phyloP scores from a whole-genome alignment of 192 early-diverging fungal species.

The Piromyces finnis region DNA sequence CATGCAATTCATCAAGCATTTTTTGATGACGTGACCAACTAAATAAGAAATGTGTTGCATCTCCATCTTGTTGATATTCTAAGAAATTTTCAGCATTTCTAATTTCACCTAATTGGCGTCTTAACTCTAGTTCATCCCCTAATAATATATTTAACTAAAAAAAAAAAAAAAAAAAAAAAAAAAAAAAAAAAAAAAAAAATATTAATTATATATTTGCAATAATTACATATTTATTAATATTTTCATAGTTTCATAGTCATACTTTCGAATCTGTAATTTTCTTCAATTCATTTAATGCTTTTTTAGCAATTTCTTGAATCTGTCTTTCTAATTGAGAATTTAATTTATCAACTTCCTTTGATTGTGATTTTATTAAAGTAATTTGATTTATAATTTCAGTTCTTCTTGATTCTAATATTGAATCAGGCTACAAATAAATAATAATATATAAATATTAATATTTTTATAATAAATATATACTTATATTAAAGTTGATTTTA shows the following conservation, averaged over 20 bases:
- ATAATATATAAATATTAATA: no score
- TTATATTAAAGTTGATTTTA: no score
- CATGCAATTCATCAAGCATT: constrained; percentile 24
- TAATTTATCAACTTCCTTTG: constrained; percentile 33
- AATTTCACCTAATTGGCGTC: constrained; percentile 30
- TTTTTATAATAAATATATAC: no score
- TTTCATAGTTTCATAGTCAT: no score
- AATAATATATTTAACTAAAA: constrained; percentile 23
- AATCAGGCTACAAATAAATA: constrained; percentile 13
- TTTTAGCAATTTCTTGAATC: constrained; percentile 31
- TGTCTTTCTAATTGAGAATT: constrained; percentile 15
- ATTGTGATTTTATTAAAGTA: constrained; percentile 20
- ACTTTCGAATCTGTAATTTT: constrained; percentile 23
- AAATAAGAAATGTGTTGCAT: constrained; percentile 34
- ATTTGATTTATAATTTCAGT: constrained; percentile 33
- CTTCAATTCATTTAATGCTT: constrained; percentile 20
- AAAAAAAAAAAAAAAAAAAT: no score
- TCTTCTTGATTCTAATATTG: constrained; percentile 18
- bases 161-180: no score
- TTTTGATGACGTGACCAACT: constrained; percentile 29
- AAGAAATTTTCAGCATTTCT: constrained; percentile 34
- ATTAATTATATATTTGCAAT: no score
- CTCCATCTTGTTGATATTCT: constrained; percentile 29
- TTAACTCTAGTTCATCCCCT: constrained; percentile 35
- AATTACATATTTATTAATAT: no score